Evolutionary conservation across 305 asterid genomes (phyloP).

Genomic region (Rubia peregrina): DNA sequence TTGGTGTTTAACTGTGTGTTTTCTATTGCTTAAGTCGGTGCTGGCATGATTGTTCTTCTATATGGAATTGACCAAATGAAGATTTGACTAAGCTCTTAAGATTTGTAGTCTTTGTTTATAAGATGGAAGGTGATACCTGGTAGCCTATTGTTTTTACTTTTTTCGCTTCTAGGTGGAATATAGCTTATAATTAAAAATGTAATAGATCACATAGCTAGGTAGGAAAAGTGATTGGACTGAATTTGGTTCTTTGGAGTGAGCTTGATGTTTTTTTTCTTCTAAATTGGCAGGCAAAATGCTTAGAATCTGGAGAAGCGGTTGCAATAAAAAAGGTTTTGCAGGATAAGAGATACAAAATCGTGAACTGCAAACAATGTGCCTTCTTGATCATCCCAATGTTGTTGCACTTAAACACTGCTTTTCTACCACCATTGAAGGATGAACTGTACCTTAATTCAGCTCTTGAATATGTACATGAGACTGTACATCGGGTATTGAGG

Average conservation of each 20-base stretch:
- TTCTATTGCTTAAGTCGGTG: neutral
- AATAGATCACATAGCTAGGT: neutral
- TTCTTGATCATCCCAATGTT: constrained; percentile 80
- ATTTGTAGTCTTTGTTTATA: neutral
- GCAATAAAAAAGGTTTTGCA: constrained; percentile 78
- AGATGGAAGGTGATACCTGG: neutral
- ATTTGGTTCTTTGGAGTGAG: neutral
- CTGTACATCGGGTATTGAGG: constrained; percentile 60
- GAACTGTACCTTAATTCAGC: constrained; percentile 77
- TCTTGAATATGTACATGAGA: constrained; percentile 78
- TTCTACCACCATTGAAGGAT: constrained; percentile 76
- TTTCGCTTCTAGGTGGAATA: neutral
- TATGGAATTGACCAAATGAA: neutral
- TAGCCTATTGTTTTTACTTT: no score
- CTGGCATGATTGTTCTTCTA: neutral
- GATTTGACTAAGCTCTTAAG: neutral
- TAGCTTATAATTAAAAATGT: neutral
- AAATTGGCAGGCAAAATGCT: constrained; percentile 67
- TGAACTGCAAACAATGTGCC: constrained; percentile 78
- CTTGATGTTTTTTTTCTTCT: constrained; percentile 9
- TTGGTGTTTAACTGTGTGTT: neutral
- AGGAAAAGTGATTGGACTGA: neutral
- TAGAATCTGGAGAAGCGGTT: constrained; percentile 69
- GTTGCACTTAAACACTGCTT: constrained; percentile 78
- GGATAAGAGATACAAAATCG: constrained; percentile 83